Base-by-base conservation (phyloP, 1,139 yeast species). In the Yamadazyma trypodendri region DNA sequence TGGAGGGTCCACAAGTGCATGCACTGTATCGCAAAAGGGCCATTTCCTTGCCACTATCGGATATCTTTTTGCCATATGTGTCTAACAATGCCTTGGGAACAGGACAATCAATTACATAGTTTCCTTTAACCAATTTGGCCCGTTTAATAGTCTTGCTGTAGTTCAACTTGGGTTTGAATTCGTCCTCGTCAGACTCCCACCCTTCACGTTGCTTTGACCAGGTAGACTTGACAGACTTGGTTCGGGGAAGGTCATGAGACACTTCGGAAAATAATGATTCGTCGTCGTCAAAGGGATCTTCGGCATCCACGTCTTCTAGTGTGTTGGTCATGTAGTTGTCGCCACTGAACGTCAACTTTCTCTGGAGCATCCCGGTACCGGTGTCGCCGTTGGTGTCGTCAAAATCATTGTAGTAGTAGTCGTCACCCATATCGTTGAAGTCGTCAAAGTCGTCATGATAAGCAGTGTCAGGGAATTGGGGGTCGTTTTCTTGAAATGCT, bases 21-120 rank as follows among this genome's bases (percentile, higher is more conserved):
- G 90, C 95, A 23, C 87, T 80, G 61, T 85, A 85, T 46, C 95
- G 68, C 84, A 85, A 77, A 46, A 79, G 81, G 7, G 84, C 65
- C 68, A 84, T 84, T 60, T 85, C 95, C 40, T 88, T 68, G 15
- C 69, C 68, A 31, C 63, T 58, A 29, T 73, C 72, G 10, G 71
- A 65, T 44, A 75, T 64, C 55, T 52, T 67, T 53, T 71, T 63
- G 43, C 75, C 65, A 52, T 77, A 79, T 36, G 79, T 79, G 37
- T 68, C 71, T 29, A 81, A 61, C 32, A 84, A 68, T 28, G 79
- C 68, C 37, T 72, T 65, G 2, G 89, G 82, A 3, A 82, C 86
- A 2, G 92, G 94, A 48, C 90, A 85, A 59, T 84, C 95, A 32
- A 84, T 73, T 8, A 85, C 85, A 51, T 84, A 74, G 54, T 84